Percentiles rank a stretch among this genome's conserved stretches.
Evolutionary conservation across 2,329 filamentous ascomycete species (phyloP).

Genomic region (Pestalotiopsis sp.): DNA sequence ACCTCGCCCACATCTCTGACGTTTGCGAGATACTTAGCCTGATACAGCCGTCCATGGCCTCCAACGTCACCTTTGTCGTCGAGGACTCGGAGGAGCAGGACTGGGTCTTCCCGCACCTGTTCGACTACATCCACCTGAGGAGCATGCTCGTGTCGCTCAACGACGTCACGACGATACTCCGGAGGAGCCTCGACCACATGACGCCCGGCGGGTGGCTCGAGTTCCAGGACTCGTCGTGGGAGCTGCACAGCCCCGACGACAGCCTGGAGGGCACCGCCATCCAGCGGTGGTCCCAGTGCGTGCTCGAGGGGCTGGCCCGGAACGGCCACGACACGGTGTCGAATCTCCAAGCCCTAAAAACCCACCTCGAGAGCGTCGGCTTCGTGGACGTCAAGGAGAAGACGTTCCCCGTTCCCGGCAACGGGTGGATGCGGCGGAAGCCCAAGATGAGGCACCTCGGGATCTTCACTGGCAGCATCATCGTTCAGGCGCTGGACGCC

Average conservation of each 20-base stretch:
- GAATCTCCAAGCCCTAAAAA: not conserved
- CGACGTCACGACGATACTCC: not conserved
- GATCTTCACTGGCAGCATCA: not conserved
- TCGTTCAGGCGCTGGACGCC: not conserved
- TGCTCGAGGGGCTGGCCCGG: not conserved
- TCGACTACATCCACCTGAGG: slow-evolving; percentile 11
- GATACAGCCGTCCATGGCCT: not conserved
- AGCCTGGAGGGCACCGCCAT: not conserved
- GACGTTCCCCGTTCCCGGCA: not conserved
- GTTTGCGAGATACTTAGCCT: not conserved
- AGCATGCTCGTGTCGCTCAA: slow-evolving; percentile 5
- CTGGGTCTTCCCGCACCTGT: slow-evolving; percentile 6
- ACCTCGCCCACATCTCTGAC: not conserved
- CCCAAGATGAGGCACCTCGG: not conserved
- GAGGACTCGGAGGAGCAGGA: slow-evolving; percentile 11
- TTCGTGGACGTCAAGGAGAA: slow-evolving; percentile 13
- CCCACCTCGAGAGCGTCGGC: not conserved
- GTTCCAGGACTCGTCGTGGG: not conserved
- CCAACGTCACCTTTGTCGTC: slow-evolving; percentile 3
- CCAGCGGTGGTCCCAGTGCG: not conserved
- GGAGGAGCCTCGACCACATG: slow-evolving; percentile 4
- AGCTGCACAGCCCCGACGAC: not conserved
- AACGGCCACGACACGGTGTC: not conserved
- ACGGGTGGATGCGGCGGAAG: not conserved
- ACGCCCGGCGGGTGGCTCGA: slow-evolving; percentile 9